Base-by-base conservation (phyloP, 257 asterid species). In the Thymus quinquecostatus region DNA sequence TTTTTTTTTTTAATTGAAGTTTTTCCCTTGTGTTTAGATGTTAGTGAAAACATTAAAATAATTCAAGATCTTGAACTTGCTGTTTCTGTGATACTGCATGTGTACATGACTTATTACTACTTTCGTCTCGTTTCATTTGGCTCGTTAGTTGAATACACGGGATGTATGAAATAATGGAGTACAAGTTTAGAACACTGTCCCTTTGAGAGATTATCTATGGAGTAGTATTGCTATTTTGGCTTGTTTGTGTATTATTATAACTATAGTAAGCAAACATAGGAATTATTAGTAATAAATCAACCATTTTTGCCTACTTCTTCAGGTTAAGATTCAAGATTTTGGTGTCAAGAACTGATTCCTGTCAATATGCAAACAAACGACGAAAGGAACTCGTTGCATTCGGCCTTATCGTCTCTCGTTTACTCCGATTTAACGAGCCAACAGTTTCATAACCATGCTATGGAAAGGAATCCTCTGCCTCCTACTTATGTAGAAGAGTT, bases 401-500 rank as follows among this genome's bases (percentile, higher is more conserved):
- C 84, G 13, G 36, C 77, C 72, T 40, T 70, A 8, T 27, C 66
- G 4, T 71, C 86, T 30, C 66, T 63, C 21, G 64, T 60, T 45
- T 80, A 75, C 59, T 33, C 82, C 5, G 76, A 77, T 33, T 72
- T 77, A 27, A 27, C 65, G 36, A 73, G 66, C 29, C 9, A 68
- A 70, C 84, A 68, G 28, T 47, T 63, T 58, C 88, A 77, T 6
- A 73, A 63, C 48, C 84, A 76, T 30, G 64, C 64, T 30, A 69
- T 78, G 81, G 65, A 68, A 57, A 87, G 85, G 33, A 75, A 79
- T 69, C 77, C 79, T 38, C 6, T 67, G 32, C 86, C 89, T 65
- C 70, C 78, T 5, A 34, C 70, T 28, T 71, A 68, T 4, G 85
- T 83, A 5, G 89, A 84, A 64, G 68, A 80, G 60, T 8, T 77